phyloP scores from a whole-genome alignment of 2,329 filamentous ascomycete genomes.

The Canariomyces notabilis region DNA sequence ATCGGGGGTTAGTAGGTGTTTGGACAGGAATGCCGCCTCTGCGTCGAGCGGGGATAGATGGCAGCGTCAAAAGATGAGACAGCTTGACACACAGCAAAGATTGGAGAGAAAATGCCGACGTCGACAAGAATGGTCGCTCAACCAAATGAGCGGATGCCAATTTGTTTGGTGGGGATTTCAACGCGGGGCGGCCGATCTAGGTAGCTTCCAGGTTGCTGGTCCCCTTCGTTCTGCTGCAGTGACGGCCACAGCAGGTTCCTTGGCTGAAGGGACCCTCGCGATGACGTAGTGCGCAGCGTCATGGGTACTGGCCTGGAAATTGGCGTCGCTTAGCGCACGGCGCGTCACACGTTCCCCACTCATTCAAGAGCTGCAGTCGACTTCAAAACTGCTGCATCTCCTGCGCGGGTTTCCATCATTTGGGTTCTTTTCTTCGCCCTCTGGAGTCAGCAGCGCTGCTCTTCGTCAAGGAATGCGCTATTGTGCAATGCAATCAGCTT shows the following conservation, averaged over 20 bases:
- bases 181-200: too few species aligned
- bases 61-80: background rate
- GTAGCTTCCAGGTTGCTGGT: background rate
- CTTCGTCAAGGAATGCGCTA: too few species aligned
- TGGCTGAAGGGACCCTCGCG: constrained; percentile 5
- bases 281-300: constrained; percentile 23
- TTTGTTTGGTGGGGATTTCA: background rate
- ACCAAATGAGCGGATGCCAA: background rate
- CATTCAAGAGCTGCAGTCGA: too few species aligned
- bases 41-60: background rate
- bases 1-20: too few species aligned
- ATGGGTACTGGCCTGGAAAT: constrained; percentile 8
- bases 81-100: background rate
- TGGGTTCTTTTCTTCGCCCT: too few species aligned
- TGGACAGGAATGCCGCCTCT: too few species aligned
- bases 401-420: too few species aligned
- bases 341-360: constrained; percentile 11
- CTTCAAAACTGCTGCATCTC: too few species aligned
- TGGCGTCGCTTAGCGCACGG: constrained; percentile 5
- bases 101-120: background rate
- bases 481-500: too few species aligned
- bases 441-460: too few species aligned
- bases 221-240: background rate
- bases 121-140: background rate
- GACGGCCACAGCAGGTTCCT: constrained; percentile 1